A percentile compares a stretch with the other conserved stretches of the same genome.
phyloP scores from a whole-genome alignment of 225 moss, liverwort and hornwort genomes.

The Physcomitrium patens region DNA sequence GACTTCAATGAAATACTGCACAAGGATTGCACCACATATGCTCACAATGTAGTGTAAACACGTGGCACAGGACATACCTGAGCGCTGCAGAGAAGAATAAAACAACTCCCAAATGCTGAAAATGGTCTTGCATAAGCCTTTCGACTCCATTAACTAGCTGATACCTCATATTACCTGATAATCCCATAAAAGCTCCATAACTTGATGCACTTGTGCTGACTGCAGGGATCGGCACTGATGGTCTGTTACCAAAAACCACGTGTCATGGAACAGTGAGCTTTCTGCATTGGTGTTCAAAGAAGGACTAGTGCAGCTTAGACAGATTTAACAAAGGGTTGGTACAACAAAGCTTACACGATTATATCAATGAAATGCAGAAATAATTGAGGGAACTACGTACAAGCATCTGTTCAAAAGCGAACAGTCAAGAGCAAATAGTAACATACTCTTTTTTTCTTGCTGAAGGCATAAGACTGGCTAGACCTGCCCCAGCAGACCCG shows the following conservation, averaged over 20 bases:
- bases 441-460: conserved; percentile 53
- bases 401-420: not conserved
- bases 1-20: not conserved
- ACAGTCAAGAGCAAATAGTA: not conserved
- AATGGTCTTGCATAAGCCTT: conserved; percentile 69
- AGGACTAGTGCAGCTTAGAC: not conserved
- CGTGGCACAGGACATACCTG: conserved; percentile 44
- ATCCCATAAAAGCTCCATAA: conserved; percentile 72
- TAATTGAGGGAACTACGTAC: not conserved
- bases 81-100: conserved; percentile 69
- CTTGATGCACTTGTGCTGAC: conserved; percentile 70
- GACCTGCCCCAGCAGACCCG: conserved; percentile 64
- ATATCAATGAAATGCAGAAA: not conserved
- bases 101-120: conserved; percentile 76
- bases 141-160: conserved; percentile 75
- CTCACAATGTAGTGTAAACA: conserved; percentile 1
- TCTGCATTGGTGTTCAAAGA: not conserved
- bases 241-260: conserved; percentile 36
- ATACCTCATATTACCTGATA: conserved; percentile 81
- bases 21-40: not conserved
- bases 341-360: not conserved
- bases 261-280: not conserved
- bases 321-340: not conserved
- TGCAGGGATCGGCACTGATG: conserved; percentile 62
- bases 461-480: conserved; percentile 59